Percentiles rank a stretch among this genome's conserved stretches.
These are phyloP conservation scores for Pythium apleroticum DNA, from an alignment of 352 stramenopile genomes.

Conservation along the genomic window DNA sequence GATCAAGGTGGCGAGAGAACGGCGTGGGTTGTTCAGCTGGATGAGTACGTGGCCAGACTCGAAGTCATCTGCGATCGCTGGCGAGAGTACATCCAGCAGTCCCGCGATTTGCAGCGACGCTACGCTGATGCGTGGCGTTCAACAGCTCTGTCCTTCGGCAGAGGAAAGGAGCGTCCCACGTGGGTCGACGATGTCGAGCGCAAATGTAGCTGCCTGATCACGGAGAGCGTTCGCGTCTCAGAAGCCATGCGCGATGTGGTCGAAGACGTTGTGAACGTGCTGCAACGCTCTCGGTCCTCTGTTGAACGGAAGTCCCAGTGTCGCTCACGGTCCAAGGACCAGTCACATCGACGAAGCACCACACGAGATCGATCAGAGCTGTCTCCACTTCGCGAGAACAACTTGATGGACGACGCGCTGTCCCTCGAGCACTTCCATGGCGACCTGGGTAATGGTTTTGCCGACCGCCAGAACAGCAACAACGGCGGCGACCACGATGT, in stretches of 20 bases:
- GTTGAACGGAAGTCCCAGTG: constrained; percentile 37
- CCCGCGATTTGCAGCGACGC: constrained; percentile 48
- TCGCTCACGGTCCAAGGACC: constrained; percentile 25
- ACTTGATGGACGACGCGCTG: constrained; percentile 21
- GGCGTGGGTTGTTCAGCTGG: constrained; percentile 40
- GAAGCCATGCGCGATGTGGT: constrained; percentile 54
- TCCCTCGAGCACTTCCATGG: constrained; percentile 28
- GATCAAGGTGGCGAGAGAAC: background rate
- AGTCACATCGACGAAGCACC: constrained; percentile 24
- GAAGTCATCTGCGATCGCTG: constrained; percentile 56
- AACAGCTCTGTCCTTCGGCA: constrained; percentile 30
- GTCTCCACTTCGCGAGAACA: constrained; percentile 21
- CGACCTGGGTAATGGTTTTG: constrained; percentile 8
- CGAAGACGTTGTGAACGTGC: constrained; percentile 39
- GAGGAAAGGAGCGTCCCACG: constrained; percentile 34
- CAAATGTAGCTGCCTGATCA: constrained; percentile 50
- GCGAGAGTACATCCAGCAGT: constrained; percentile 53
- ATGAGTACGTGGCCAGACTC: constrained; percentile 58
- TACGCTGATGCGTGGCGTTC: constrained; percentile 50
- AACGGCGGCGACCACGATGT: constrained; percentile 26
- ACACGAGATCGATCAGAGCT: constrained; percentile 10
- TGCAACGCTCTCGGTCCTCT: constrained; percentile 47
- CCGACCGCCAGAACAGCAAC: constrained; percentile 6
- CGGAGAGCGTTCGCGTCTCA: constrained; percentile 54
- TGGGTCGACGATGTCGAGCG: constrained; percentile 65